Evolutionary conservation across 257 asterid genomes (phyloP).

Genomic region (Rehmannia glutinosa): DNA sequence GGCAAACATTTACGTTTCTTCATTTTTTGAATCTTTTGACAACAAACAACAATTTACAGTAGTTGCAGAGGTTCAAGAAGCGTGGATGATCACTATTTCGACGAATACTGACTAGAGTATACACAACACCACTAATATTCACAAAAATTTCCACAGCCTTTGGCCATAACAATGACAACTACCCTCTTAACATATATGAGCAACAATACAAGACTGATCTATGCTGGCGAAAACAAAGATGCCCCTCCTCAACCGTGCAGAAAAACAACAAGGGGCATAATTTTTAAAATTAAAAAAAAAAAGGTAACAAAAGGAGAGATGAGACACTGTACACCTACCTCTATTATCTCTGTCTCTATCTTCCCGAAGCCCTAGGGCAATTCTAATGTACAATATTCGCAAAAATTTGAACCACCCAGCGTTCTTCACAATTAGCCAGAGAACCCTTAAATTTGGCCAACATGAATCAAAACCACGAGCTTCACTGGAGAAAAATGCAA

Average conservation of each 20-base stretch:
- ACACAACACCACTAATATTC: conserved; percentile 34
- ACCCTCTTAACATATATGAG: conserved; percentile 36
- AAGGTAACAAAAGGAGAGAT: conserved; percentile 31
- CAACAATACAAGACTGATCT: conserved; percentile 27
- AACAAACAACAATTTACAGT: conserved; percentile 19
- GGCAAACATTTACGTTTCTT: no score
- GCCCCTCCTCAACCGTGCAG: conserved; percentile 43
- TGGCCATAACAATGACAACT: conserved; percentile 62
- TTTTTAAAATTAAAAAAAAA: not conserved
- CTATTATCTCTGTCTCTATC: conserved; percentile 41
- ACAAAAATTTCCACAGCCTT: conserved; percentile 75
- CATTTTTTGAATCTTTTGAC: no score
- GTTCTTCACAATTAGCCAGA: conserved; percentile 22
- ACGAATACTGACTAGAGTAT: conserved; percentile 19
- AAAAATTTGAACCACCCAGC: conserved; percentile 33
- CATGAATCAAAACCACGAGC: conserved; percentile 27
- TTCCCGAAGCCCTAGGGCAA: conserved; percentile 38
- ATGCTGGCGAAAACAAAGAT: conserved; percentile 31
- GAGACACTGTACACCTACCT: conserved; percentile 76
- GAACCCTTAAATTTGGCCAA: conserved; percentile 22
- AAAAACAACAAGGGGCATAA: conserved; percentile 16
- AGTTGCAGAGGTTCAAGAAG: conserved; percentile 13
- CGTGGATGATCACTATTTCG: conserved; percentile 21
- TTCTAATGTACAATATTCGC: conserved; percentile 49
- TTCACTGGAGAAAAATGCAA: conserved; percentile 34